Base-by-base conservation (phyloP, 2,329 filamentous ascomycete genomes). In the Teratosphaeria gauchensis region DNA sequence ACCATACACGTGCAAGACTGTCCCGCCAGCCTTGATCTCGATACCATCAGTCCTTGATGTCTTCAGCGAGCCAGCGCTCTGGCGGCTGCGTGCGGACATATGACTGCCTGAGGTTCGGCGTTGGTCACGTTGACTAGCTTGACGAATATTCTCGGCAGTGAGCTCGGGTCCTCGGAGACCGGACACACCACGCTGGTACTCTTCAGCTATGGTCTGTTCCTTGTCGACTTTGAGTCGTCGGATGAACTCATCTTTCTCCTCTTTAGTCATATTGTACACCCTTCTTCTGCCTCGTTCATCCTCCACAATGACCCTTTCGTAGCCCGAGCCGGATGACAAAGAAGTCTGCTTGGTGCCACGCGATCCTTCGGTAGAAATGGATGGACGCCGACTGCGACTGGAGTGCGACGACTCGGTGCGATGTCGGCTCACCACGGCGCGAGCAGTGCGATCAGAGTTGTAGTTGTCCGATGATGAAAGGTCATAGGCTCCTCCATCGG, bases 321-420 rank as follows among this genome's bases (percentile, higher is more conserved):
- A 54, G 28, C 59, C 61, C 32, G 68, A 66, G 42, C 64, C 64
- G 21, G 62, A 61, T 4, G 58, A 63, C 33, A 66, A 19, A 59
- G 55, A 38, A 56, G 67, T 69, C 2, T 69, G 64, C 55, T 73
- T 72, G 19, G 71, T 71, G 2, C 68, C 59, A 30, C 64, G 63
- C 3, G 66, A 66, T 8, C 64, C 61, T 46, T 61, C 59, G 3
- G 68, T 73, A 2, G 69, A 65, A 24, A 73, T 61, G 4, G 72
- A 68, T 8, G 73, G 65, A 4, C 64, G 65, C 24, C 67, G 73
- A 42, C 71, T 71, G 53, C 68, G 69, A 46, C 59, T 53, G 4
- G 66, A 65, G 21, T 59, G 60, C 3, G 61, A 61, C 9, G 61
- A 61, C 46, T 62, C 59, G 33, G 59, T 58, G 30, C 57, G 56